These are phyloP conservation scores for Verticillium dahliae DNA, from an alignment of 2,329 filamentous ascomycete genomes.

Conservation along the genomic window DNA sequence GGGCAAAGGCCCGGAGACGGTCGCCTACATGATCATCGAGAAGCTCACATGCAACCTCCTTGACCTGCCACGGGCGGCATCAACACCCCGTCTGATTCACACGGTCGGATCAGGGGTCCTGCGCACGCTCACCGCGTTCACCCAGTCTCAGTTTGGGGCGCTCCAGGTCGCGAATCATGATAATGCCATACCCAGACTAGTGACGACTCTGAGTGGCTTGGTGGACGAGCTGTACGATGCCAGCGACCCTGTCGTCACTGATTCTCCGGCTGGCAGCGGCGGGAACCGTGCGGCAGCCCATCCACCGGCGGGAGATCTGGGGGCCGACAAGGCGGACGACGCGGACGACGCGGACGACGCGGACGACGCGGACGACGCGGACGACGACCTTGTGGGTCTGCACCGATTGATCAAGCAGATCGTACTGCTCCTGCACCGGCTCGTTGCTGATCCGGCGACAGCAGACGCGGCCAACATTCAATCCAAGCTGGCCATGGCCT, in stretches of 20 bases:
- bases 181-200: slow-evolving; percentile 65
- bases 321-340: neutral
- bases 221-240: slow-evolving; percentile 67
- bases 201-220: slow-evolving; percentile 56
- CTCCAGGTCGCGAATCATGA: slow-evolving; percentile 61
- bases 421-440: slow-evolving; percentile 42
- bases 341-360: neutral
- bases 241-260: slow-evolving; percentile 2
- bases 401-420: slow-evolving; percentile 41
- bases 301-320: neutral
- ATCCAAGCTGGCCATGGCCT: slow-evolving; percentile 61
- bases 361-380: slow-evolving; percentile 5
- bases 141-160: slow-evolving; percentile 55
- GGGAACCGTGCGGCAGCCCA: neutral
- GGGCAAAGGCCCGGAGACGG: slow-evolving; percentile 32
- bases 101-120: slow-evolving; percentile 39
- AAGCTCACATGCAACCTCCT: slow-evolving; percentile 56
- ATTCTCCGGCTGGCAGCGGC: neutral
- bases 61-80: slow-evolving; percentile 42
- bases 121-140: slow-evolving; percentile 53
- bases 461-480: slow-evolving; percentile 52
- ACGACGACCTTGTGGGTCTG: slow-evolving; percentile 17
- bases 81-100: slow-evolving; percentile 30
- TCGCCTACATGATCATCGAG: slow-evolving; percentile 48
- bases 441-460: slow-evolving; percentile 42